Evolutionary conservation across 208 protist genomes (phyloP).

Genomic region (Crithidia bombi): DNA sequence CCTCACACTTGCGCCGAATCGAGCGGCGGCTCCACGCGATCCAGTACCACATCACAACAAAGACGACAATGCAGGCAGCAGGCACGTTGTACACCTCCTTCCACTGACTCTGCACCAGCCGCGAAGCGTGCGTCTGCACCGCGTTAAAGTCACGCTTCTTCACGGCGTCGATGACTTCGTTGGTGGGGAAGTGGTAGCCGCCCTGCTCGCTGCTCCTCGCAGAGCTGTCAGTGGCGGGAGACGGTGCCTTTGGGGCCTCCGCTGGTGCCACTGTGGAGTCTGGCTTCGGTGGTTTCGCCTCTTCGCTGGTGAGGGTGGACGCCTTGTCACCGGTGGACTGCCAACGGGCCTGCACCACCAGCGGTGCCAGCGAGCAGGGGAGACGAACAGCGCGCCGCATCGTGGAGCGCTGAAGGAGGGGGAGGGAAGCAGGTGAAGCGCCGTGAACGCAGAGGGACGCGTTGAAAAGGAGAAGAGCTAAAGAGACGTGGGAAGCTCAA

Average conservation of each 20-base stretch:
- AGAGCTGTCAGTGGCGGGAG: neutral
- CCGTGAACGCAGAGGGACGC: neutral
- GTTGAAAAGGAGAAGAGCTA: neutral
- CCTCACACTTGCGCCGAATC: slow-evolving; percentile 54
- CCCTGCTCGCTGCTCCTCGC: slow-evolving; percentile 2
- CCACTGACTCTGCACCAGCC: slow-evolving; percentile 70
- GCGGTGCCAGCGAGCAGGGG: neutral
- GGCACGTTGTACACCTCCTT: slow-evolving; percentile 75
- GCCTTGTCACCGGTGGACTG: slow-evolving; percentile 19
- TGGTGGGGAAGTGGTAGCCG: slow-evolving; percentile 44
- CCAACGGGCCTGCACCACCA: slow-evolving; percentile 12
- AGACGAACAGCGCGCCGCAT: slow-evolving; percentile 8
- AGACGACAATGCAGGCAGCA: slow-evolving; percentile 54
- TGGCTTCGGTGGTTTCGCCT: slow-evolving; percentile 13
- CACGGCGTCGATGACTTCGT: slow-evolving; percentile 65
- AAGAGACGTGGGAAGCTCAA: no score
- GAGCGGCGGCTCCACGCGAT: slow-evolving; percentile 67
- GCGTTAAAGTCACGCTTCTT: slow-evolving; percentile 65
- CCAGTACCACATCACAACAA: slow-evolving; percentile 76
- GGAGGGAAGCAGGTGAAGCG: neutral
- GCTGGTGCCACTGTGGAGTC: neutral
- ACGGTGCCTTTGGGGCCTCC: slow-evolving; percentile 1
- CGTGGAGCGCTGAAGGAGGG: neutral
- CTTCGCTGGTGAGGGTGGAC: neutral
- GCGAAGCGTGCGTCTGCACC: slow-evolving; percentile 63